Evolutionary conservation across 164 flowering plant species (phyloP), one percentile per base, ranked within the genome.

Genomic region (Liriodendron chinense): DNA sequence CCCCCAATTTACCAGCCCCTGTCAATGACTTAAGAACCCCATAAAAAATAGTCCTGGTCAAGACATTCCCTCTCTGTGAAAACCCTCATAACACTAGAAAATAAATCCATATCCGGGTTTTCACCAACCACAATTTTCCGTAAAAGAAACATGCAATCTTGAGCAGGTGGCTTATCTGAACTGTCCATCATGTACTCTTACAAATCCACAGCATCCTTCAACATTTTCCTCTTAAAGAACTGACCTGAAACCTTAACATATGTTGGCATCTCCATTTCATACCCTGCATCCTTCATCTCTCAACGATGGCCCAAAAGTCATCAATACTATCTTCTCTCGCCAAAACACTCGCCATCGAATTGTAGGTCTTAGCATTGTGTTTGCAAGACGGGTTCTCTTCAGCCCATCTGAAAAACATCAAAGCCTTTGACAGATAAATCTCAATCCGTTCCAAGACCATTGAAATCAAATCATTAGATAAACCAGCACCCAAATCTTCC

Each of bases 351-450:
- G 85, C 86, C 82, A 91, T 80, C 4, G 89, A 84, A 84, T 88
- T 89, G 76, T 84, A 91, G 14, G 85, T 90, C 74, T 5, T 6
- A 64, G 75, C 80, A 77, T 88, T 80, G 75, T 84, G 93, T 78
- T 84, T 86, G 71, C 83, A 83, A 67, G 83, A 34, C 7, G 81
- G 87, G 74, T 82, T 81, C 79, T 88, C 93, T 65, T 84, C 86
- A 65, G 89, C 75, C 97, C 97, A 92, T 78, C 85, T 79, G 62
- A 92, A 92, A 77, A 91, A 89, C 74, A 87, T 80, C 78, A 91
- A 81, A 1, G 88, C 92, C 76, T 90, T 91, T 63, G 48, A 65
- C 0, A 89, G 89, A 61, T 89, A 88, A 28, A 22, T 9, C 10
- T 62, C 83, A 53, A 93, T 83, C 63, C 75, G 81, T 57, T 85